phyloP scores from a whole-genome alignment of 305 asterid genomes.

The Nicotiana rustica region DNA sequence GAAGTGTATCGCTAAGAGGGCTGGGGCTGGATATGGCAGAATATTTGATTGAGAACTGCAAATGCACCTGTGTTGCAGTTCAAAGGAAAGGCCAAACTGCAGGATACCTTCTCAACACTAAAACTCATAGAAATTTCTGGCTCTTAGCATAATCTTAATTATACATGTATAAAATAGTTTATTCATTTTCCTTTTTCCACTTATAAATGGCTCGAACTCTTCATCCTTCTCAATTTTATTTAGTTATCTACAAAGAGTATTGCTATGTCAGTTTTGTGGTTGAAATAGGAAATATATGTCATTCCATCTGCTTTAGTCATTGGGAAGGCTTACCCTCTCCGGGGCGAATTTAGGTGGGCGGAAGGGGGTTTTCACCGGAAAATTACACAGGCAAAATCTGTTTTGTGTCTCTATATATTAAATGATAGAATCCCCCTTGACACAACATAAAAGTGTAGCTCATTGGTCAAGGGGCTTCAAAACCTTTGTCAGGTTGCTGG shows the following conservation, averaged over 20 bases:
- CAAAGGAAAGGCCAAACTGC: conserved; percentile 75
- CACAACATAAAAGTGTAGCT: too few species aligned
- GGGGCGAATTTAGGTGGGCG: too few species aligned
- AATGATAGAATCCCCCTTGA: too few species aligned
- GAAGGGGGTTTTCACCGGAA: too few species aligned
- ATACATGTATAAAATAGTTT: background rate
- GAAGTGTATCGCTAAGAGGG: conserved; percentile 66
- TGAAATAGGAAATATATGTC: conserved; percentile 28
- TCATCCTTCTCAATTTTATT: background rate
- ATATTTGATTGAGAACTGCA: conserved; percentile 66
- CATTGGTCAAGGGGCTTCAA: too few species aligned
- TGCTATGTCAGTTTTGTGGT: conserved; percentile 15
- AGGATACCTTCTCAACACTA: conserved; percentile 71
- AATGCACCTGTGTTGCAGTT: conserved; percentile 76
- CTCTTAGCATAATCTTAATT: conserved; percentile 57
- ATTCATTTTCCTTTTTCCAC: background rate
- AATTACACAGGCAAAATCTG: too few species aligned
- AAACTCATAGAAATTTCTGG: conserved; percentile 75
- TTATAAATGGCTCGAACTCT: conserved; percentile 11
- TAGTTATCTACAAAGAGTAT: conserved; percentile 22
- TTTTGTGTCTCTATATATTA: too few species aligned
- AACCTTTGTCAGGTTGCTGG: too few species aligned
- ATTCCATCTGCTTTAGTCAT: background rate
- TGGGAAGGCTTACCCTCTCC: background rate
- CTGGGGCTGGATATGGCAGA: conserved; percentile 69